Percentiles rank a stretch among this genome's conserved stretches.
Evolutionary conservation across 805 yeast species (phyloP).

Genomic region (Cyberlindnera nakhonratchasimensis): DNA sequence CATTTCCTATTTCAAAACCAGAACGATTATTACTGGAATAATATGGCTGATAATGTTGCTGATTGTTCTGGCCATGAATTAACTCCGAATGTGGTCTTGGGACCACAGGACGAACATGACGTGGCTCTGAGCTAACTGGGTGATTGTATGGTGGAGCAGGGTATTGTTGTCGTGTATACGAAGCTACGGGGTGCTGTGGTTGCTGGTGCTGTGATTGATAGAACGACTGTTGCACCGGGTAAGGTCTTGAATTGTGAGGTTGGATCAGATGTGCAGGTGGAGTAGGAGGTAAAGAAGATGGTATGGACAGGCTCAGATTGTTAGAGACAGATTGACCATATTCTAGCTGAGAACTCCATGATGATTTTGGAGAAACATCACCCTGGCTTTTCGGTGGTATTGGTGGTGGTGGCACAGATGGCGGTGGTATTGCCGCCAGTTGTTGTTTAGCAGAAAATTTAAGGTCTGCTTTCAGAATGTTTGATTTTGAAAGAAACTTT

Average conservation of each 20-base stretch:
- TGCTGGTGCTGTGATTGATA: slow-evolving; percentile 8
- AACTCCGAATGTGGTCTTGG: slow-evolving; percentile 4
- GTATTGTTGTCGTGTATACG: neutral
- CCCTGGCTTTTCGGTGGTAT: slow-evolving; percentile 3
- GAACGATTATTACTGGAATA: slow-evolving; percentile 1
- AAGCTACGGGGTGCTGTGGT: neutral
- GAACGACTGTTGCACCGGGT: slow-evolving; percentile 14
- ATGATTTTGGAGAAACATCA: neutral
- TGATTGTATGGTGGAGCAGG: slow-evolving; percentile 7
- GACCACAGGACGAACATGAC: slow-evolving; percentile 5
- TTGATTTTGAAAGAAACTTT: slow-evolving; percentile 30
- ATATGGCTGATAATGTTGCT: neutral
- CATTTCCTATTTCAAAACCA: neutral
- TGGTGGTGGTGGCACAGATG: slow-evolving; percentile 28
- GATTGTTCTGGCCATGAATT: neutral
- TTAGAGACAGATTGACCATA: neutral
- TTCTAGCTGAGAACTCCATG: neutral
- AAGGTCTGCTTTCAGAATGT: slow-evolving; percentile 20
- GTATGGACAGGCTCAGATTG: slow-evolving; percentile 7
- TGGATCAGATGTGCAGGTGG: slow-evolving; percentile 11
- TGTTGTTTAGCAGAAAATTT: slow-evolving; percentile 28
- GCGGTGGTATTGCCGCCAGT: slow-evolving; percentile 29
- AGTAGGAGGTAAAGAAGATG: slow-evolving; percentile 13
- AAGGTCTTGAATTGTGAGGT: slow-evolving; percentile 7
- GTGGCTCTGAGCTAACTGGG: too few species aligned